Evolutionary conservation across 371 early-diverging fungal species (phyloP).

Genomic region (Lichtheimia hyalospora): DNA sequence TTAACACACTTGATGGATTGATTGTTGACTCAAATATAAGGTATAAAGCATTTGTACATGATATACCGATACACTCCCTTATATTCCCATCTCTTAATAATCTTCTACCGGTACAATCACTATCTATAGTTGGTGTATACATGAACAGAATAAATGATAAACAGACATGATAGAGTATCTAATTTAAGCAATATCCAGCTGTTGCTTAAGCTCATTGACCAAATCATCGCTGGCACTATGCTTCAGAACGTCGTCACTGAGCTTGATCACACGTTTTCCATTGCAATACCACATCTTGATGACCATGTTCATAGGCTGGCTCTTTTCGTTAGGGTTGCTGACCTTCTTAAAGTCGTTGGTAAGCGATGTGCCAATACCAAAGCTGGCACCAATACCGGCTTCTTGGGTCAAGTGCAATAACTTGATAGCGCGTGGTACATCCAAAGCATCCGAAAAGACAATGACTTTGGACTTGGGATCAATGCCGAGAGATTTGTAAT

Average conservation of each 20-base stretch:
- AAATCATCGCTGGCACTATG: slow-evolving; percentile 59
- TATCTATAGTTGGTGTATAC: too few species aligned
- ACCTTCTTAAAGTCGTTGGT: slow-evolving; percentile 67
- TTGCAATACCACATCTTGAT: slow-evolving; percentile 69
- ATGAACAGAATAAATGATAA: too few species aligned
- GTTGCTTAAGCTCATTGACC: slow-evolving; percentile 45
- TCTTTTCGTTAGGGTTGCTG: slow-evolving; percentile 30
- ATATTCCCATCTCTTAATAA: too few species aligned
- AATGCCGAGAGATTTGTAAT: slow-evolving; percentile 58
- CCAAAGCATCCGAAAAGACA: slow-evolving; percentile 74
- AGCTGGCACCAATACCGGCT: slow-evolving; percentile 56
- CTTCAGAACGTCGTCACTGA: slow-evolving; percentile 71
- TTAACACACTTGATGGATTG: too few species aligned
- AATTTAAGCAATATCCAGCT: slow-evolving; percentile 26
- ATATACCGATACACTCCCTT: too few species aligned
- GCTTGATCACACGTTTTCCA: slow-evolving; percentile 66
- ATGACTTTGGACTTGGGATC: slow-evolving; percentile 63
- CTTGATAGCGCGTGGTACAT: slow-evolving; percentile 51
- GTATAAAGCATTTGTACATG: too few species aligned
- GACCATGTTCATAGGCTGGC: slow-evolving; percentile 73
- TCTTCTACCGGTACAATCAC: too few species aligned
- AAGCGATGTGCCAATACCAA: slow-evolving; percentile 80
- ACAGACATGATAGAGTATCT: too few species aligned
- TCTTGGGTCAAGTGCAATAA: slow-evolving; percentile 45
- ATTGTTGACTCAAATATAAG: too few species aligned